phyloP scores from a whole-genome alignment of 2,329 filamentous ascomycete genomes.

The Alternaria sp. region DNA sequence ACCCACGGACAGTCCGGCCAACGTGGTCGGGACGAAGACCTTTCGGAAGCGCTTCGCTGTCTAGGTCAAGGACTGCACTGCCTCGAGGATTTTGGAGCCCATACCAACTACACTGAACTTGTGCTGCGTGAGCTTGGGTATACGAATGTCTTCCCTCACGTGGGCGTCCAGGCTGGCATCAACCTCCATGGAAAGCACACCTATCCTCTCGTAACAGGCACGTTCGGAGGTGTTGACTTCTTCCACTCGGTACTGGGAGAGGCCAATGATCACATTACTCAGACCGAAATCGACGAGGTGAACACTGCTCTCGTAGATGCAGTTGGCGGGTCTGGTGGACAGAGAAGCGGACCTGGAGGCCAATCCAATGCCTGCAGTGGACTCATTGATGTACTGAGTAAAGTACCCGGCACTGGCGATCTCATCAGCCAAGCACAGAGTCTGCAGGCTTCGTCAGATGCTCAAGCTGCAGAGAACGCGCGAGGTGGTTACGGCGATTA shows the following conservation, averaged over 20 bases:
- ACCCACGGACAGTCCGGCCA: constrained; percentile 52
- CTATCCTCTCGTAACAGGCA: constrained; percentile 61
- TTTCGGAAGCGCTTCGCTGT: constrained; percentile 57
- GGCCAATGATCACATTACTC: constrained; percentile 57
- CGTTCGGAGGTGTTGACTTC: constrained; percentile 61
- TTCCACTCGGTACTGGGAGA: constrained; percentile 59
- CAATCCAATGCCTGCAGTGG: constrained; percentile 42
- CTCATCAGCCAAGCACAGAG: constrained; percentile 55
- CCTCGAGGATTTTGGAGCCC: constrained; percentile 62
- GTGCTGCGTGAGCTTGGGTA: constrained; percentile 60
- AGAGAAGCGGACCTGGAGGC: constrained; percentile 37
- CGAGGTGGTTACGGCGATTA: constrained; percentile 48
- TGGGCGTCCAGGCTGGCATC: constrained; percentile 55
- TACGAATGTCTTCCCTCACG: constrained; percentile 59
- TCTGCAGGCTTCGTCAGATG: constrained; percentile 57
- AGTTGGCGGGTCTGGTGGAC: constrained; percentile 26
- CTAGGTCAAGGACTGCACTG: constrained; percentile 62
- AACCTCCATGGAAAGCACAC: constrained; percentile 56
- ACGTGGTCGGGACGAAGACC: constrained; percentile 52
- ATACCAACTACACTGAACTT: constrained; percentile 63
- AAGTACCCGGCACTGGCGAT: constrained; percentile 68
- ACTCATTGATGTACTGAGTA: constrained; percentile 73
- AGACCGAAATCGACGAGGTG: constrained; percentile 57
- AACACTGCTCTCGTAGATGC: constrained; percentile 54
- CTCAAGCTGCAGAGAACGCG: constrained; percentile 55